These are phyloP conservation scores for Cubamyces lactineus DNA, from an alignment of 768 basidiomycete species.

Conservation along the genomic window DNA sequence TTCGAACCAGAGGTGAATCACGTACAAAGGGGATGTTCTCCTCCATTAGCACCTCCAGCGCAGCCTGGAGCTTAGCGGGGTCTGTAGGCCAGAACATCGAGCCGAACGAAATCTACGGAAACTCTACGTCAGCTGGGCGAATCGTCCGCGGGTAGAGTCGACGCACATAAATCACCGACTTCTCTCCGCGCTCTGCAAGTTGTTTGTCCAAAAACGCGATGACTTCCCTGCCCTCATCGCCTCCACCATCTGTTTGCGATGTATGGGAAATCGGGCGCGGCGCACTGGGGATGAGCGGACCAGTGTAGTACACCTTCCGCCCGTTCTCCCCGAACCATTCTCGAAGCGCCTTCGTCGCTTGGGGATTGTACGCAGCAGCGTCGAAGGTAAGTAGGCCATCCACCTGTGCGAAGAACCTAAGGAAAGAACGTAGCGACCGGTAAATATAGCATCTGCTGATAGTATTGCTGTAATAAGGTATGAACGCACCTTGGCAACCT, in stretches of 20 bases:
- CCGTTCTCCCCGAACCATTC: constrained; percentile 9
- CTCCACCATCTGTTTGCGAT: neutral
- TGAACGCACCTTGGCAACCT: neutral
- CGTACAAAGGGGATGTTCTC: constrained; percentile 20
- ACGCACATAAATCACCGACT: constrained; percentile 26
- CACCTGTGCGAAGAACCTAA: neutral
- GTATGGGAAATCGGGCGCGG: neutral
- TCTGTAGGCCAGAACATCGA: constrained; percentile 25
- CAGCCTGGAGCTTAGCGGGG: constrained; percentile 16
- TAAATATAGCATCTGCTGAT: neutral
- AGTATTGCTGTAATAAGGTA: neutral
- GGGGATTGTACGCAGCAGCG: constrained; percentile 18
- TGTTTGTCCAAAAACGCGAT: constrained; percentile 18
- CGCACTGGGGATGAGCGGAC: constrained; percentile 18
- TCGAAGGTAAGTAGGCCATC: constrained; percentile 3
- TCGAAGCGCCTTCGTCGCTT: neutral
- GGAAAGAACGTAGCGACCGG: neutral
- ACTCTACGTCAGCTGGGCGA: neutral
- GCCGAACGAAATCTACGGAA: constrained; percentile 25
- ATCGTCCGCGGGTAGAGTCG: neutral
- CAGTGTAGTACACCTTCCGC: constrained; percentile 14
- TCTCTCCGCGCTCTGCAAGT: constrained; percentile 16
- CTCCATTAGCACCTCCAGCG: constrained; percentile 23
- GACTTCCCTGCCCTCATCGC: constrained; percentile 14
- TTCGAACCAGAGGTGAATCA: constrained; percentile 22